A percentile compares a stretch with the other conserved stretches of the same genome.
Evolutionary conservation across 352 stramenopile genomes (phyloP).

Genomic region (Globisporangium rhizosaccharum): DNA sequence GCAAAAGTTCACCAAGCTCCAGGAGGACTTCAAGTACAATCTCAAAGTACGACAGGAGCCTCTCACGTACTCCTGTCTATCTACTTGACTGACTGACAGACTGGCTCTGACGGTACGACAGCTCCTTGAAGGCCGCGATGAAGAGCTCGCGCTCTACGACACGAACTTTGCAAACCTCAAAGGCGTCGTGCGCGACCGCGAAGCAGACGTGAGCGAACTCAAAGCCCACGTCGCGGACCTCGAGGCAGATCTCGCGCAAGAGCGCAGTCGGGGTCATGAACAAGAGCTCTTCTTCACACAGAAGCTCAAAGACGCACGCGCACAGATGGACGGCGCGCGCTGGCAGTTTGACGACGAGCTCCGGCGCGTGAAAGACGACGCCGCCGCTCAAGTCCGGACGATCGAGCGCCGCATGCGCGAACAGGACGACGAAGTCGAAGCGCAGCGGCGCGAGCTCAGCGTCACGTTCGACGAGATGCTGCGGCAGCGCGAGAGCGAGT

Average conservation of each 20-base stretch:
- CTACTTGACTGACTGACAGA: not conserved
- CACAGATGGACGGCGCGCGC: constrained; percentile 59
- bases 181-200: constrained; percentile 62
- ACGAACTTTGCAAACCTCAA: constrained; percentile 79
- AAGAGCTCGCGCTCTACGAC: constrained; percentile 87
- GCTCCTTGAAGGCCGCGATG: constrained; percentile 86
- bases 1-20: constrained; percentile 79
- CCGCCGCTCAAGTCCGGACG: constrained; percentile 34
- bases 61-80: not conserved
- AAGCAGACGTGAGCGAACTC: constrained; percentile 63
- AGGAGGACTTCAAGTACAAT: constrained; percentile 93
- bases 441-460: constrained; percentile 62
- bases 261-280: constrained; percentile 34
- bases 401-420: constrained; percentile 54
- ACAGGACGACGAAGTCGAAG: constrained; percentile 76
- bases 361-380: constrained; percentile 51
- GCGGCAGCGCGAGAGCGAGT: constrained; percentile 57
- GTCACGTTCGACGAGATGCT: constrained; percentile 77
- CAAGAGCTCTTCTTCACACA: constrained; percentile 55
- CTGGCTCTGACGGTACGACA: not conserved
- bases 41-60: constrained; percentile 39
- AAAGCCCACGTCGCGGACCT: constrained; percentile 51
- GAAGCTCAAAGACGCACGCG: constrained; percentile 70
- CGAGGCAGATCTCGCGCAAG: constrained; percentile 40
- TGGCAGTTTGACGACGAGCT: constrained; percentile 80